These are phyloP conservation scores for Dipteronia dyeriana DNA, from an alignment of 345 rosid species.

Conservation along the genomic window DNA sequence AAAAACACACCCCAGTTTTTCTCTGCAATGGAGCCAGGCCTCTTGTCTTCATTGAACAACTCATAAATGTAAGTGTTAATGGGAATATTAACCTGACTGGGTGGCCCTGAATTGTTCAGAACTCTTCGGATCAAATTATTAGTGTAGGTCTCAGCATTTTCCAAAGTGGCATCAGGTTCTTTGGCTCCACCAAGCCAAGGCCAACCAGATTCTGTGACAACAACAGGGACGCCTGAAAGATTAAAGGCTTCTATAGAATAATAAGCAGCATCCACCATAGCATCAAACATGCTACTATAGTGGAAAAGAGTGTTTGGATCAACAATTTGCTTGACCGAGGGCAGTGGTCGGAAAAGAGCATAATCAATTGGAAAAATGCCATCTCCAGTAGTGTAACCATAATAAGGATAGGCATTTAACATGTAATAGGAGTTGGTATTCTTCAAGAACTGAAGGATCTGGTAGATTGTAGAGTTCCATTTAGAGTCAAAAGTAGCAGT, in stretches of 20 bases:
- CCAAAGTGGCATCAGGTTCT: slow-evolving; percentile 75
- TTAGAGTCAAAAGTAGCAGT: slow-evolving; percentile 79
- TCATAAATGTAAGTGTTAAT: slow-evolving; percentile 83
- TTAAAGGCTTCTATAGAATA: slow-evolving; percentile 76
- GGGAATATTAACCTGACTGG: slow-evolving; percentile 68
- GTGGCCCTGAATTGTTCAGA: slow-evolving; percentile 85
- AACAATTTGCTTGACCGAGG: slow-evolving; percentile 88
- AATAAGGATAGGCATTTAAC: slow-evolving; percentile 94
- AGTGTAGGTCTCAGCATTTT: slow-evolving; percentile 76
- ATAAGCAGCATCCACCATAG: slow-evolving; percentile 97
- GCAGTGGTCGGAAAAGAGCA: slow-evolving; percentile 71
- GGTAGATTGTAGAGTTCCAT: slow-evolving; percentile 71
- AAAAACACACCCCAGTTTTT: slow-evolving; percentile 86
- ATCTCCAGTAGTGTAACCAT: slow-evolving; percentile 77
- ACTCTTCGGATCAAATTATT: slow-evolving; percentile 72
- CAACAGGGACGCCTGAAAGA: slow-evolving; percentile 69
- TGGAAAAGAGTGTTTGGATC: slow-evolving; percentile 94
- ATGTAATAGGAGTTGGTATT: slow-evolving; percentile 83
- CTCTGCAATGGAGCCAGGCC: slow-evolving; percentile 72
- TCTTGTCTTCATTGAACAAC: slow-evolving; percentile 85
- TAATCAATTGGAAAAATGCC: slow-evolving; percentile 93
- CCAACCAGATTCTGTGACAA: slow-evolving; percentile 97
- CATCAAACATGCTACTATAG: slow-evolving; percentile 95
- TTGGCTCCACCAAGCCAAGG: slow-evolving; percentile 81
- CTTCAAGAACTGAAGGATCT: slow-evolving; percentile 88